A percentile compares a stretch with the other conserved stretches of the same genome.
Evolutionary conservation across 148 eudicot genomes (phyloP).

Genomic region (Chenopodium suecicum): DNA sequence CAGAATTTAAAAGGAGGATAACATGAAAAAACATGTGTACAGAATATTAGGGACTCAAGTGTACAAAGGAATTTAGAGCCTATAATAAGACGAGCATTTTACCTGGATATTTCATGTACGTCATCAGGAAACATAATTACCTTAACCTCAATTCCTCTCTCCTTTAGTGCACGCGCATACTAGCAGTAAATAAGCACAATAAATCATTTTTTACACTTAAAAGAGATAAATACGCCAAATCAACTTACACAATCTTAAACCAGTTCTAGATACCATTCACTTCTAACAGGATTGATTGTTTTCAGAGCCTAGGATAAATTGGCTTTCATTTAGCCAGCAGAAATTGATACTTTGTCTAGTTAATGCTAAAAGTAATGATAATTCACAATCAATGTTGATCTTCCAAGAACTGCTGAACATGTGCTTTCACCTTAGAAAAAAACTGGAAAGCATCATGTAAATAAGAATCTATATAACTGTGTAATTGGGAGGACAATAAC

Average conservation of each 20-base stretch:
- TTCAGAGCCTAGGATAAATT: neutral
- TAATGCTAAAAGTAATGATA: neutral
- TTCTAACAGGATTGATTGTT: neutral
- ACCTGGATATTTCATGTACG: conserved; percentile 12
- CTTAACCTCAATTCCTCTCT: conserved; percentile 75
- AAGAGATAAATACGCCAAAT: neutral
- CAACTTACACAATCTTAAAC: neutral
- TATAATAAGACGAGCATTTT: neutral
- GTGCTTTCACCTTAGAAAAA: neutral
- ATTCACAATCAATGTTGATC: neutral
- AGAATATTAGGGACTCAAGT: neutral
- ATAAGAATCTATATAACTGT: neutral
- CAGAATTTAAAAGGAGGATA: neutral
- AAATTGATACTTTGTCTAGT: neutral
- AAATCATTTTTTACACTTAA: neutral
- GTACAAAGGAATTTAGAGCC: neutral
- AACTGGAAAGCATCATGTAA: neutral
- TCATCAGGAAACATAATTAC: conserved; percentile 79
- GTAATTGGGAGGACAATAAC: conserved; percentile 3
- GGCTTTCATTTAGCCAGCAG: neutral
- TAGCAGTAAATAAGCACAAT: conserved; percentile 22
- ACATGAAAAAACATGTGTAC: neutral
- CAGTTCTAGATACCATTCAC: neutral
- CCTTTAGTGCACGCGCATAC: conserved; percentile 79
- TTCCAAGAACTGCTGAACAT: too few species aligned